phyloP scores from a whole-genome alignment of 371 early-diverging fungal species.

The Syncephalis plumigaleata region DNA sequence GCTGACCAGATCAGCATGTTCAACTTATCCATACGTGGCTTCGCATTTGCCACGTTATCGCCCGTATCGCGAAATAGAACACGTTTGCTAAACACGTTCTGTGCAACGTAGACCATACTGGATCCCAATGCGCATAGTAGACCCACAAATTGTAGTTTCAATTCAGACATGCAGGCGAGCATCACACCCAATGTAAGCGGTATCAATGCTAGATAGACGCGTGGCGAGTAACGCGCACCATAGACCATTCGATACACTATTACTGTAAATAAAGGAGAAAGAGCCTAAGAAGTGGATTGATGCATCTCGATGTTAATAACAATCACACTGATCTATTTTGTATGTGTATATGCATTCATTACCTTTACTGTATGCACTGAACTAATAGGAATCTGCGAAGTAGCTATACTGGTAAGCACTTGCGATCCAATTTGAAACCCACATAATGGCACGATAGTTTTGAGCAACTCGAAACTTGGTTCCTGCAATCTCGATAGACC shows the following conservation, averaged over 20 bases:
- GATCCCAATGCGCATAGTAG: conserved; percentile 51
- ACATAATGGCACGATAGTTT: conserved; percentile 46
- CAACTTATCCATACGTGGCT: conserved; percentile 55
- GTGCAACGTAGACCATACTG: conserved; percentile 61
- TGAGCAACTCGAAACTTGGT: conserved; percentile 32
- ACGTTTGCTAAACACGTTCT: conserved; percentile 69
- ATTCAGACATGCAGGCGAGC: conserved; percentile 37
- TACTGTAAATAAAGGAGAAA: conserved; percentile 80
- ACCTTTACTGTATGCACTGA: conserved; percentile 86
- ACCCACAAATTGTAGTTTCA: conserved; percentile 35
- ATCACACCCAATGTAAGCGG: conserved; percentile 77
- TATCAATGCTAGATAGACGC: conserved; percentile 55
- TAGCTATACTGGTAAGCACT: conserved; percentile 55
- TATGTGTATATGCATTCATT: too few species aligned
- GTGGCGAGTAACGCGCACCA: conserved; percentile 33
- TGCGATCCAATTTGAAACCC: conserved; percentile 73
- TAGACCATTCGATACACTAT: conserved; percentile 49
- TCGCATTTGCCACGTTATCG: conserved; percentile 14
- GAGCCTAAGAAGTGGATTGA: conserved; percentile 34
- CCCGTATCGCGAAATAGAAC: conserved; percentile 29
- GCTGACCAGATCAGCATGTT: conserved; percentile 67
- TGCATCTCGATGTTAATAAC: too few species aligned
- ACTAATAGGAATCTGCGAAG: conserved; percentile 58
- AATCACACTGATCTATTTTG: too few species aligned
- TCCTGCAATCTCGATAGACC: conserved; percentile 24